Conservation (phyloP, 768 basidiomycete genomes). For the Coprinopsis sp. region DNA sequence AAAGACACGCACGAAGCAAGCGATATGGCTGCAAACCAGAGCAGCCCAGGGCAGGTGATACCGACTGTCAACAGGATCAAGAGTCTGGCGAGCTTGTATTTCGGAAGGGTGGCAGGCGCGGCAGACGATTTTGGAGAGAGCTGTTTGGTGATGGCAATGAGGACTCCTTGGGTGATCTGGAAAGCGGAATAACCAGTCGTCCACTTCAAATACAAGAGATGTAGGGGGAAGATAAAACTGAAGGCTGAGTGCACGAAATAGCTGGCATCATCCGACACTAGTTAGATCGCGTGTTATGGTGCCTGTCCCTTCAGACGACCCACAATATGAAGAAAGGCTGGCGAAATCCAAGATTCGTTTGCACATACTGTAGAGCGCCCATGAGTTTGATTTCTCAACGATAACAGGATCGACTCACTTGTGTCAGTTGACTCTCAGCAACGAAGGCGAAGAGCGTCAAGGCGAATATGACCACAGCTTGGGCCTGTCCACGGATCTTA, state of each 20-base stretch:
- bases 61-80: constrained; percentile 46
- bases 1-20: constrained; percentile 64
- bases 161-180: constrained; percentile 49
- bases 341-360: constrained; percentile 68
- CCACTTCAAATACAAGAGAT: constrained; percentile 60
- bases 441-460: constrained; percentile 68
- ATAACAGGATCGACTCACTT: constrained; percentile 40
- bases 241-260: constrained; percentile 87
- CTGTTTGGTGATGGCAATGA: constrained; percentile 43
- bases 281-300: no score
- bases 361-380: constrained; percentile 63
- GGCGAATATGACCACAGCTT: constrained; percentile 51
- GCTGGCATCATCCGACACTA: constrained; percentile 32
- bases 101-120: constrained; percentile 33
- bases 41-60: constrained; percentile 56
- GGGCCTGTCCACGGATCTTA: constrained; percentile 39
- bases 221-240: constrained; percentile 73
- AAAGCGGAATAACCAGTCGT: constrained; percentile 44
- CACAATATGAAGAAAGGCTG: constrained; percentile 91
- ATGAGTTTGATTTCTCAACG: not conserved
- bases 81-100: constrained; percentile 32
- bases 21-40: constrained; percentile 74
- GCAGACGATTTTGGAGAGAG: constrained; percentile 31
- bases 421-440: constrained; percentile 67
- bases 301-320: no score